phyloP scores from a whole-genome alignment of 192 early-diverging fungal genomes.

The Cetraspora pellucida region DNA sequence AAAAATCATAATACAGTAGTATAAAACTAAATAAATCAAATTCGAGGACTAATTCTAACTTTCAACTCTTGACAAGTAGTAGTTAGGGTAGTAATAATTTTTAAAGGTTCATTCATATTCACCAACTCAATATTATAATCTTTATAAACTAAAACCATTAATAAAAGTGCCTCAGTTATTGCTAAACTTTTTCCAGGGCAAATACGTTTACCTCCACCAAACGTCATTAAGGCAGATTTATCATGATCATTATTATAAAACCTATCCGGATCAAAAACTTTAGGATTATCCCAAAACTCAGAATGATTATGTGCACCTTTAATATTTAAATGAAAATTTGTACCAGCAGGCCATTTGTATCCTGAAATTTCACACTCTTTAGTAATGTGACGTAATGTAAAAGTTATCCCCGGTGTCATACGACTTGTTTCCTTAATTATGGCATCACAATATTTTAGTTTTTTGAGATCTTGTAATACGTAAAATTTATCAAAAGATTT shows the following conservation, averaged over 20 bases:
- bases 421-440: slow-evolving; percentile 8
- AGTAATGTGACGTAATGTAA: no score
- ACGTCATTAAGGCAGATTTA: neutral
- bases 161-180: neutral
- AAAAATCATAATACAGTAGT: no score
- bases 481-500: neutral
- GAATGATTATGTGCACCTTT: neutral
- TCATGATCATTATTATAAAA: neutral
- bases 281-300: neutral
- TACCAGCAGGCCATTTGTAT: slow-evolving; percentile 9
- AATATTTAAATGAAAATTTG: slow-evolving; percentile 10
- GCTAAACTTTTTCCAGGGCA: slow-evolving; percentile 16
- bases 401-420: neutral
- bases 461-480: neutral
- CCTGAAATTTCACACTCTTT: slow-evolving; percentile 5
- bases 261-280: slow-evolving; percentile 18
- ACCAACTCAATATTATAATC: slow-evolving; percentile 17
- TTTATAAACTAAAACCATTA: neutral
- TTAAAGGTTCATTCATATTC: neutral
- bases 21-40: neutral
- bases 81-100: neutral
- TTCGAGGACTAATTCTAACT: slow-evolving; percentile 7
- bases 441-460: slow-evolving; percentile 21
- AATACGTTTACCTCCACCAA: slow-evolving; percentile 3
- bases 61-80: neutral